These are phyloP conservation scores for Triticum dicoccoides DNA, from an alignment of 176 grass and related monocot genomes.

Conservation along the genomic window DNA sequence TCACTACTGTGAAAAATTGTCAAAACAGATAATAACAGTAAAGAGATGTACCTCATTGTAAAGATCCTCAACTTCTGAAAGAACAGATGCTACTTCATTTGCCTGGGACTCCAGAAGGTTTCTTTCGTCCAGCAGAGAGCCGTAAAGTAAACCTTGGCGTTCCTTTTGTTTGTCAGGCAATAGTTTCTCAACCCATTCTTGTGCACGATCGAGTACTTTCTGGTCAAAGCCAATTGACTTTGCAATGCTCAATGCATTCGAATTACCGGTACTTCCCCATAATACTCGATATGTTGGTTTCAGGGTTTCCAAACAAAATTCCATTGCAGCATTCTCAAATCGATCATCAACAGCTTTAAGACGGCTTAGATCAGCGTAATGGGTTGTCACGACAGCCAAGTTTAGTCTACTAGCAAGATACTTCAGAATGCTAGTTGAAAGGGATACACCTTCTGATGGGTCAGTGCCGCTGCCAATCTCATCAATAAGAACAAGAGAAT, in stretches of 20 bases:
- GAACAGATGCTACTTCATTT: constrained; percentile 59
- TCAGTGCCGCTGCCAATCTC: constrained; percentile 78
- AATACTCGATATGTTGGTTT: constrained; percentile 68
- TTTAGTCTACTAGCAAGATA: constrained; percentile 44
- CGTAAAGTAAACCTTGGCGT: constrained; percentile 68
- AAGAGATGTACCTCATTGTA: constrained; percentile 47
- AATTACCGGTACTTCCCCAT: constrained; percentile 74
- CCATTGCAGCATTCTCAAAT: constrained; percentile 87
- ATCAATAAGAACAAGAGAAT: constrained; percentile 77
- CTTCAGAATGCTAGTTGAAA: constrained; percentile 75
- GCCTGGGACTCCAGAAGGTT: constrained; percentile 50
- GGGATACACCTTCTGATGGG: constrained; percentile 79
- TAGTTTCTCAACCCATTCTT: constrained; percentile 69
- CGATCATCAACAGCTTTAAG: constrained; percentile 48
- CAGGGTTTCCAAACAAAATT: constrained; percentile 65
- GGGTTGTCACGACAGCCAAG: constrained; percentile 68
- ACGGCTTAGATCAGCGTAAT: constrained; percentile 68
- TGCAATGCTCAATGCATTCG: constrained; percentile 73
- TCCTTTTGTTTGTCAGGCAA: constrained; percentile 70
- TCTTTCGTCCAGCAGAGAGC: constrained; percentile 51
- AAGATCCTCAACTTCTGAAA: constrained; percentile 47
- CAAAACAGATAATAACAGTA: neutral
- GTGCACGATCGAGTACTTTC: constrained; percentile 49
- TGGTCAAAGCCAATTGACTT: constrained; percentile 82
- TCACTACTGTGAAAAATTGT: neutral